Evolutionary conservation across 2,329 filamentous ascomycete genomes (phyloP), one percentile per base, ranked within the genome.

Genomic region (Clonostachys rosea): DNA sequence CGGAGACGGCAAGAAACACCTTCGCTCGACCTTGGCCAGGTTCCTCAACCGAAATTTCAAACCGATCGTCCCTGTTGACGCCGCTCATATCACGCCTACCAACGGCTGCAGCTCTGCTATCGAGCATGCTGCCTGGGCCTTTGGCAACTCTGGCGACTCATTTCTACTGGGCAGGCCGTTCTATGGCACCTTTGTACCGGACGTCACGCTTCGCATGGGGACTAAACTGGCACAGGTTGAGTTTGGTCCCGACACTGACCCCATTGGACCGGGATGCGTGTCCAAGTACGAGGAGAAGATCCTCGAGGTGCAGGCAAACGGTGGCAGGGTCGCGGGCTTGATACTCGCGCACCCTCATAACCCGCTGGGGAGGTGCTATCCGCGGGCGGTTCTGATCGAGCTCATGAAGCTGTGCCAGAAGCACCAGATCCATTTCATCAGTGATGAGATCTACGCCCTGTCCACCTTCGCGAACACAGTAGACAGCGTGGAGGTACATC

Each of bases 311-410:
- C 65, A 69, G 37, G 52, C 59, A 3, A 54, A 56, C 5, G 74
- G 74, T 0, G 59, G 64, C 14, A 63, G 57, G 24, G 65, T 78
- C n/a, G 63, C 64, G 14, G 75, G 64, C 0, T 50, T 81, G n/a
- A 67, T 81, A 49, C 62, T 80, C 4, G 74, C 73, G 45, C 66
- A 77, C 44, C 72, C 75, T 3, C 74, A 78, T 46, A 78, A 79
- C 47, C 76, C 76, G 0, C 63, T 79, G 1, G 76, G 76, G 0
- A 61, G 69, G 6, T 76, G 72, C 56, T 76, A 76, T 51, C 49
- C 71, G 5, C 64, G 63, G 4, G 54, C 59, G 4, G 61, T 64
- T 5, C 51, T 79, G 9, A 50, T 69, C 6, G 60, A 58, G 5
- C 54, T 75, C 8, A 69, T 79, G 65, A 58, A 56, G 16, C 54